phyloP scores from a whole-genome alignment of 2,329 filamentous ascomycete genomes.

The Stagonosporopsis vannaccii region DNA sequence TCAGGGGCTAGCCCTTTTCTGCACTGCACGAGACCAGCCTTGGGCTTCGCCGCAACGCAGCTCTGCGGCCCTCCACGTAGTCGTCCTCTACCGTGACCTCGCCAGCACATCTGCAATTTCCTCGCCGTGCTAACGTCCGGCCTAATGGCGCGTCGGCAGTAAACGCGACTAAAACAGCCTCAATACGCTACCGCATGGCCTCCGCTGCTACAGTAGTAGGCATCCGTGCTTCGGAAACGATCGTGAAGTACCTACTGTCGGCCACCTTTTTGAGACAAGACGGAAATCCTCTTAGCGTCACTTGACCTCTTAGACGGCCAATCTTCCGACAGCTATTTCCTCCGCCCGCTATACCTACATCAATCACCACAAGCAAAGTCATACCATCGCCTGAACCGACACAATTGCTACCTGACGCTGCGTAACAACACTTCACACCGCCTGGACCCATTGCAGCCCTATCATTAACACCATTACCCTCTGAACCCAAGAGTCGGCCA shows the following conservation, averaged over 20 bases:
- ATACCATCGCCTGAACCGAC: constrained; percentile 17
- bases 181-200: constrained; percentile 31
- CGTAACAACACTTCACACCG: constrained; percentile 17
- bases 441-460: constrained; percentile 8
- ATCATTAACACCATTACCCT: constrained; percentile 10
- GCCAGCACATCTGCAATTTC: constrained; percentile 28
- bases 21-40: constrained; percentile 44
- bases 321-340: constrained; percentile 3
- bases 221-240: constrained; percentile 34
- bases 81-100: constrained; percentile 23
- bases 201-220: constrained; percentile 24
- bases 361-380: constrained; percentile 15
- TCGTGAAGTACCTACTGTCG: constrained; percentile 29
- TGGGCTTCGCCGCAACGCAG: constrained; percentile 29
- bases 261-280: constrained; percentile 30
- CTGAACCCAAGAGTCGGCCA: neutral
- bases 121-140: constrained; percentile 21
- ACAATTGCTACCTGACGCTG: constrained; percentile 16
- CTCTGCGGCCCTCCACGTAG: constrained; percentile 32
- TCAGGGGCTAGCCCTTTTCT: constrained; percentile 35
- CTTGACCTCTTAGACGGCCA: constrained; percentile 33
- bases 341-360: constrained; percentile 19
- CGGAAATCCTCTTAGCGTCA: constrained; percentile 38
- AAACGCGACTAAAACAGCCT: constrained; percentile 27
- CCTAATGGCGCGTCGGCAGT: constrained; percentile 24